Evolutionary conservation across 2,329 filamentous ascomycete species (phyloP), one percentile per base, ranked within the genome.

Genomic region (Pestalotiopsis fici): DNA sequence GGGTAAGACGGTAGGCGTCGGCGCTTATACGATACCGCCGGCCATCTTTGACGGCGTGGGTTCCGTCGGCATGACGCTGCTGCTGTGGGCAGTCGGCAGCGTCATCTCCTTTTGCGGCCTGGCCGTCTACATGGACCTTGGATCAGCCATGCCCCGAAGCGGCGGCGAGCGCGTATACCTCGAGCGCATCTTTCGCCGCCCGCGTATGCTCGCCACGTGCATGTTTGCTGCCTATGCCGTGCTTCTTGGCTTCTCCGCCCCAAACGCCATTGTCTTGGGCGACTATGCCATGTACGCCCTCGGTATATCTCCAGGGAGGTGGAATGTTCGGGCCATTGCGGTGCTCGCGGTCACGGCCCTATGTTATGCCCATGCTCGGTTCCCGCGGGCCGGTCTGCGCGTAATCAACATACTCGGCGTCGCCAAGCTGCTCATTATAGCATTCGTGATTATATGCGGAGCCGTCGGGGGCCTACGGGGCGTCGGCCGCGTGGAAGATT

Each of bases 31-130:
- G 0, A 86, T 87, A 0, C 87, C 87, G 0, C 84, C 84, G 2
- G 85, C 86, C n/a, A 86, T 89, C 60, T 86, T 87, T 67, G 80
- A 81, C 7, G 83, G 84, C 1, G 83, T 86, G 1, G 86, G 86
- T 0, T 87, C 82, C 7, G 86, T 88, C 3, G 87, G 87, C 2
- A 81, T 87, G 57, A 80, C 82, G 7, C 75, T 89, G 15, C 78
- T 86, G 59, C 75, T 89, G 23, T 89, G 87, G 87, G 80, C 87
- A 1, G 75, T 87, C 11, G 86, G 85, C 37, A 79, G 77, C 28
- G 68, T 83, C 12, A 81, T 85, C 47, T 82, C 81, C 0, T 80
- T 81, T 65, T 81, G 82, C 59, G 83, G 83, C 23, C 77, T 84
- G 12, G 78, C 80, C 13, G 82, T 85, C 4, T 84, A 82, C 69